Percentiles rank a stretch among this genome's conserved stretches.
Evolutionary conservation across 768 basidiomycete species (phyloP).

Genomic region (Pluteus cervinus): DNA sequence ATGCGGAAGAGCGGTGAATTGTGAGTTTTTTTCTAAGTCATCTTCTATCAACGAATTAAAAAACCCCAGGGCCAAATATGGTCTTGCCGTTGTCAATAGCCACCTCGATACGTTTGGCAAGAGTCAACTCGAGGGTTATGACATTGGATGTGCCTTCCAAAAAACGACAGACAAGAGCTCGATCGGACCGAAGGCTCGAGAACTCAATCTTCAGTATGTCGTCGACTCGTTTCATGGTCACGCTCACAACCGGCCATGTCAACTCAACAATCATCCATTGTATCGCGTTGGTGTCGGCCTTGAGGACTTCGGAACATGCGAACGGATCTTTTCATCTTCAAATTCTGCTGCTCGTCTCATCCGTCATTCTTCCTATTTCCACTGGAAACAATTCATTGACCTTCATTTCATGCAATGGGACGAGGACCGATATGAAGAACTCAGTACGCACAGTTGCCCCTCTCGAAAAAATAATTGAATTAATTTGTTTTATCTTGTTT

Average conservation of each 20-base stretch:
- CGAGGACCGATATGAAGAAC: constrained; percentile 23
- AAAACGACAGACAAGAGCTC: no score
- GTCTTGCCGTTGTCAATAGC: constrained; percentile 11
- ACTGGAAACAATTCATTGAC: constrained; percentile 21
- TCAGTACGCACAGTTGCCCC: constrained; percentile 17
- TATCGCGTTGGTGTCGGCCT: no score
- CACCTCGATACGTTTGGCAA: constrained; percentile 13
- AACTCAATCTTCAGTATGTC: no score
- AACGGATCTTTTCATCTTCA: constrained; percentile 23
- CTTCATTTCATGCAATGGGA: constrained; percentile 26
- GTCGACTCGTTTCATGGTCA: constrained; percentile 28
- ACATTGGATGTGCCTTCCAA: constrained; percentile 20
- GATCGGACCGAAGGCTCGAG: no score
- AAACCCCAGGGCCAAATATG: no score
- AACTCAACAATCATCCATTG: constrained; percentile 25
- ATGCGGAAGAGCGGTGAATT: no score
- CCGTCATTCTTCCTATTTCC: constrained; percentile 20
- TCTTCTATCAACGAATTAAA: no score
- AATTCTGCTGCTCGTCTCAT: constrained; percentile 20
- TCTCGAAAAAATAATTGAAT: no score
- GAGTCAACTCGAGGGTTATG: constrained; percentile 12
- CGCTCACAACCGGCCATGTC: constrained; percentile 25
- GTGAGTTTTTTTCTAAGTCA: no score
- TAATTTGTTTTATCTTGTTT: no score
- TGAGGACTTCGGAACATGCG: no score